A percentile compares a stretch with the other conserved stretches of the same genome.
These are phyloP conservation scores for Colletotrichum lindemuthianum DNA, from an alignment of 2,329 filamentous ascomycete genomes.

Conservation along the genomic window DNA sequence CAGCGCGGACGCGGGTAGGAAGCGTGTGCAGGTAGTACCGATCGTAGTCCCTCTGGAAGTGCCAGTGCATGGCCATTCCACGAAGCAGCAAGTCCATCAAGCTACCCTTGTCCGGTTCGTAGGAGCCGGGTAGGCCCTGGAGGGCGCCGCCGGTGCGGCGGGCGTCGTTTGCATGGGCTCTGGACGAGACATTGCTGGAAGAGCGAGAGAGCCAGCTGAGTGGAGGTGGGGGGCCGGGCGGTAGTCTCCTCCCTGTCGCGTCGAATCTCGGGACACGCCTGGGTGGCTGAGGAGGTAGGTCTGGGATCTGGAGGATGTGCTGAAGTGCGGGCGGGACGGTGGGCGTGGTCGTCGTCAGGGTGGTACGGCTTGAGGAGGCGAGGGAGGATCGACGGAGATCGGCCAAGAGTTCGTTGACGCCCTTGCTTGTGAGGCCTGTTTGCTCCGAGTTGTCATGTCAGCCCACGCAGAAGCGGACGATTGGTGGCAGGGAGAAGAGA, in stretches of 20 bases:
- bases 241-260: constrained; percentile 59
- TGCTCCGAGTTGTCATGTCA: constrained; percentile 24
- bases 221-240: constrained; percentile 68
- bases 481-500: neutral
- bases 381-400: constrained; percentile 61
- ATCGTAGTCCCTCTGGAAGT: constrained; percentile 64
- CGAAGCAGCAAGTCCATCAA: constrained; percentile 63
- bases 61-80: constrained; percentile 64
- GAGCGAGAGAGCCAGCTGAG: constrained; percentile 61
- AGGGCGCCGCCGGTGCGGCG: constrained; percentile 11
- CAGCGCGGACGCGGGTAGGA: constrained; percentile 62
- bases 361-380: constrained; percentile 26
- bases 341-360: constrained; percentile 36
- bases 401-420: constrained; percentile 70
- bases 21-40: constrained; percentile 66
- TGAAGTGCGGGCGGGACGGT: constrained; percentile 67
- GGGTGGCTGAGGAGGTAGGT: constrained; percentile 62
- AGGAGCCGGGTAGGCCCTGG: constrained; percentile 55
- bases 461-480: neutral
- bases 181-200: constrained; percentile 36
- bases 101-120: constrained; percentile 56
- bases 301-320: constrained; percentile 68
- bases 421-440: constrained; percentile 48
- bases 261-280: constrained; percentile 57
- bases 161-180: constrained; percentile 21